Base-by-base conservation (phyloP, 345 rosid genomes). In the Eucalyptus regnans region DNA sequence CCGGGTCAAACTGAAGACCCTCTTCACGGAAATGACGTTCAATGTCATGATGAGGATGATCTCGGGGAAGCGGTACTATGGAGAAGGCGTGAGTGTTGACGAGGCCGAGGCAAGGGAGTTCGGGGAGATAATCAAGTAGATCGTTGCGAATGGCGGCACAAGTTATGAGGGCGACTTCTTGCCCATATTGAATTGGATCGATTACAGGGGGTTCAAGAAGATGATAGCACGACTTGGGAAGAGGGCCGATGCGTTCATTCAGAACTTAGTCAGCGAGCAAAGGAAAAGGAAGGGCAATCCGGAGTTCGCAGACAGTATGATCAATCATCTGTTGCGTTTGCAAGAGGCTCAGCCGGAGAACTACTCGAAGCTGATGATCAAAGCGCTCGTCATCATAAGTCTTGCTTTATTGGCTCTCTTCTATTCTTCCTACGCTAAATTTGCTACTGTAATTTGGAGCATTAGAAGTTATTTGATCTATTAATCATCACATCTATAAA, bases 51-150 rank as follows among this genome's bases (percentile, higher is more conserved):
- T 89, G 90, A 86, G 93, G 87, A 90, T 90, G 96, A 91, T 95
- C 7, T 93, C 96, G 2, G 96, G 97, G 86, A 95, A 94, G 88
- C 86, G 94, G 86, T 94, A 94, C 87, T 94, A 91, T 56, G 94
- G 94, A 4, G 94, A 95, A 17, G 92, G 92, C 23, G 86, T 90
- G 31, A 88, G 46, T 8, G 91, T 91, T 4, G 83, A 60, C 20
- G 88, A 89, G 51, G 54, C 29, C 18, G 44, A 89, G 51, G 46
- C 96, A 15, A 91, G 85, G 50, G 49, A 85, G 64, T 62, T 79
- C 23, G 44, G 86, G 88, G 43, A 86, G 68, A 88, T 92, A 27
- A 90, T 91, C 88, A 87, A 90, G 88, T 89, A 93, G 20, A n/a
- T 60, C 11, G n/a, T 46, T 25, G 84, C 37, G 15, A 18, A 14